phyloP scores from a whole-genome alignment of 2,329 filamentous ascomycete species.

The Emmonsiellopsis sp. region DNA sequence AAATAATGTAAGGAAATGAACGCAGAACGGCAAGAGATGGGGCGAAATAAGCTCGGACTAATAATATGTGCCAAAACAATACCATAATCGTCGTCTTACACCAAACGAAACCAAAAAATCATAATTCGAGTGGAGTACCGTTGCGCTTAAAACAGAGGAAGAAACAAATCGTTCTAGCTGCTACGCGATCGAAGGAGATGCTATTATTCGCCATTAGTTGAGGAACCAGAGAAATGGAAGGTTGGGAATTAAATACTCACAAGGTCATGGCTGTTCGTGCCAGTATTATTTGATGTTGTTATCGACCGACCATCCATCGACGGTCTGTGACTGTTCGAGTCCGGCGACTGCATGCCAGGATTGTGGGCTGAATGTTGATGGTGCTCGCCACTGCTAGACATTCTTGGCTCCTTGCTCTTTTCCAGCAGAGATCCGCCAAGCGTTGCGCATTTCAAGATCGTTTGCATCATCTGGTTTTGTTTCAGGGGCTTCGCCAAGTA shows the following conservation, averaged over 20 bases:
- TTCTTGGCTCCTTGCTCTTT: conserved; percentile 34
- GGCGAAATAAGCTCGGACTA: conserved; percentile 13
- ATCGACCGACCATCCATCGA: conserved; percentile 54
- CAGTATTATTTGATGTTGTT: conserved; percentile 57
- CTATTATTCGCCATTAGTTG: conserved; percentile 14
- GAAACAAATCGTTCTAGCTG: conserved; percentile 27
- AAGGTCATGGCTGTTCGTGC: conserved; percentile 30
- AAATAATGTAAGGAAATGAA: background rate
- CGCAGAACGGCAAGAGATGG: conserved; percentile 1
- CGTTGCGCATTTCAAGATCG: conserved; percentile 91
- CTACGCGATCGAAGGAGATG: conserved; percentile 42
- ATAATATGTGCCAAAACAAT: conserved; percentile 15
- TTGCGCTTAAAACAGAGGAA: background rate
- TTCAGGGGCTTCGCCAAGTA: conserved; percentile 95
- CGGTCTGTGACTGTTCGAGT: conserved; percentile 39
- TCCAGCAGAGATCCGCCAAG: conserved; percentile 50
- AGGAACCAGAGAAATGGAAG: background rate
- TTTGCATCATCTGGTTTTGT: conserved; percentile 95
- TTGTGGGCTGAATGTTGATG: conserved; percentile 3
- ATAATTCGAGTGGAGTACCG: background rate
- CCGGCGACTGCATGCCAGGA: conserved; percentile 23
- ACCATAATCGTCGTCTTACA: background rate
- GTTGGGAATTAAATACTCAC: background rate
- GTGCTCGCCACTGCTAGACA: conserved; percentile 28
- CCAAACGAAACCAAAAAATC: conserved; percentile 3